Conservation (phyloP, 2,329 filamentous ascomycete genomes). For the Pseudogymnoascus pannorum region DNA sequence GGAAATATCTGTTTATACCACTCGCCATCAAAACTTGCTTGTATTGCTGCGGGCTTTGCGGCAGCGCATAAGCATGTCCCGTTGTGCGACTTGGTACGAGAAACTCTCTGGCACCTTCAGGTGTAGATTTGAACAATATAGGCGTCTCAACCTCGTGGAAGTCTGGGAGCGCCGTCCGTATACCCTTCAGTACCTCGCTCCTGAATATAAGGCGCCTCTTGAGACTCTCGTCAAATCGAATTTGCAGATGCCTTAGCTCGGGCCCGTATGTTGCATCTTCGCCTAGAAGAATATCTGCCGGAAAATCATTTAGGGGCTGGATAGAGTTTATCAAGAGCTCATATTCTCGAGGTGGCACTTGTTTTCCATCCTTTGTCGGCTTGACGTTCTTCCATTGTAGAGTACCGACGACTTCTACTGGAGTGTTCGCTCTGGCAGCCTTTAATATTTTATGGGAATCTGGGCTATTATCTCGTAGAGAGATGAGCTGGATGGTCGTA, state of each 20-base stretch:
- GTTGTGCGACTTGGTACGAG: constrained; percentile 75
- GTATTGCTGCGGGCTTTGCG: constrained; percentile 96
- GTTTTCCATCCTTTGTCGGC: constrained; percentile 1
- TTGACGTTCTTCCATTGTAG: constrained; percentile 10
- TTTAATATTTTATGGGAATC: neutral
- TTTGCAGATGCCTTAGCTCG: constrained; percentile 72
- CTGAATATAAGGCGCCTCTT: constrained; percentile 64
- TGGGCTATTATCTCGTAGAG: neutral
- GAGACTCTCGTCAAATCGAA: constrained; percentile 65
- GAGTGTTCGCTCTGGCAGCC: constrained; percentile 12
- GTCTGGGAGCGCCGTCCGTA: constrained; percentile 6
- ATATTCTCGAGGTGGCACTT: constrained; percentile 22
- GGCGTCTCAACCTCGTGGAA: constrained; percentile 73
- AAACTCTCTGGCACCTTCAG: constrained; percentile 92
- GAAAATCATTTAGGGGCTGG: constrained; percentile 63
- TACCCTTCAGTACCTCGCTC: constrained; percentile 38
- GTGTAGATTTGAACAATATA: constrained; percentile 92
- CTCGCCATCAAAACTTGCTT: constrained; percentile 97
- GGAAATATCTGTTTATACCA: constrained; percentile 75
- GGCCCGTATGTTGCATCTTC: constrained; percentile 63
- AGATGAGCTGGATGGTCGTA: constrained; percentile 10
- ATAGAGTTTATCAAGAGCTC: constrained; percentile 59
- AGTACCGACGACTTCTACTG: constrained; percentile 14
- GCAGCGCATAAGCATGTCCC: constrained; percentile 79
- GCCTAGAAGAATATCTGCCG: constrained; percentile 69